Evolutionary conservation across 192 early-diverging fungal species (phyloP), one percentile per base, ranked within the genome.

Genomic region (Entomortierella parvispora): DNA sequence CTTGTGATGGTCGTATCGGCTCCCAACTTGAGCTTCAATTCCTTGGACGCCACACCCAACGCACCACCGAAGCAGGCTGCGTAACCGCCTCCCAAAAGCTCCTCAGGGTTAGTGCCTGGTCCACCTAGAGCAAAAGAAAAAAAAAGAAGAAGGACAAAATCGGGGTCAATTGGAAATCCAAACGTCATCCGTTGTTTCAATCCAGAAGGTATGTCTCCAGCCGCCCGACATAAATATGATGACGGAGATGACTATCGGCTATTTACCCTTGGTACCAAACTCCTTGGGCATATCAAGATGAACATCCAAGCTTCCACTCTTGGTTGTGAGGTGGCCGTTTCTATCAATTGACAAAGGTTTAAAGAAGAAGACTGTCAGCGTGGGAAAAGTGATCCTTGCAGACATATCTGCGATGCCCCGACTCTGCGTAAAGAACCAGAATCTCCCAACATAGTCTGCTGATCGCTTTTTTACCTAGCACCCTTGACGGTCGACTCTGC

Each of bases 51-150:
- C 44, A 82, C 72, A 3, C 69, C 86, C 75, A 88, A 68, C 15
- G 86, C 86, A 37, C 86, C 86, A 53, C 85, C 84, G 71, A 88
- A 88, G 78, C 86, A 88, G 3, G 86, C 86, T 2, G 86, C 69
- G 43, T 88, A 88, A 31, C 84, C 84, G 7, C 83, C 84, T 22
- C 81, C 86, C 40, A 88, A 74, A 33, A 88, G 81, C 65, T 88
- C 84, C 64, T 88, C 86, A 37, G 86, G 86, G 80, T 88, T 85
- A 50, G 83, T 83, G 28, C 86, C 86, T 28, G 83, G 77, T 4
- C 86, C 86, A 25, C 86, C 72, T 74, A 17, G 43, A 45, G 26
- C 18, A 14, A 0, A 22, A 6, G 42, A 8, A 56, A 15, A 14
- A 3, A 3, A 45, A 40, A n/a, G 26, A 17, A 29, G 26, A 20